Evolutionary conservation across 1,284 basidiomycete species (phyloP).

Genomic region (Puccinia hordei): DNA sequence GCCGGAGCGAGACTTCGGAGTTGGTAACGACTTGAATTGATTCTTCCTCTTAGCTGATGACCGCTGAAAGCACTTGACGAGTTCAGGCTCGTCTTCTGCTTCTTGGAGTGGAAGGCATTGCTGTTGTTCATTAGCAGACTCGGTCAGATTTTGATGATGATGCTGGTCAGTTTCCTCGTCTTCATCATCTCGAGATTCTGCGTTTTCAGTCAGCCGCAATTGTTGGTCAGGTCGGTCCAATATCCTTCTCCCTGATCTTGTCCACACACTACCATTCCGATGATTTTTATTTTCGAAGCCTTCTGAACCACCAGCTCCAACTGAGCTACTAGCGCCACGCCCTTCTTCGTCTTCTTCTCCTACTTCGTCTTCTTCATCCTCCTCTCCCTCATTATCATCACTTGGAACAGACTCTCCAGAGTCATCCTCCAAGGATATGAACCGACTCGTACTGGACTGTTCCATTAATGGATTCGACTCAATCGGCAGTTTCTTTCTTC

Average conservation of each 20-base stretch:
- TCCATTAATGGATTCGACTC: slow-evolving; percentile 7
- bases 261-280: neutral
- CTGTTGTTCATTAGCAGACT: neutral
- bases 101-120: neutral
- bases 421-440: neutral
- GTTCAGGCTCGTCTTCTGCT: neutral
- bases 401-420: neutral
- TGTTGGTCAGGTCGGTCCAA: neutral
- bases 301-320: neutral
- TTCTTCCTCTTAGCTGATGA: neutral
- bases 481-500: slow-evolving; percentile 56
- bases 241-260: neutral
- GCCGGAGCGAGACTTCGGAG: neutral
- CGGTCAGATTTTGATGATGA: neutral
- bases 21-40: neutral
- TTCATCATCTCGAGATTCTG: neutral
- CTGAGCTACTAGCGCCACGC: no score
- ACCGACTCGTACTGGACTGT: neutral
- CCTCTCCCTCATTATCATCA: neutral
- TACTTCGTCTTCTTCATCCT: neutral
- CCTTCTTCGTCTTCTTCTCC: neutral
- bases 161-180: neutral
- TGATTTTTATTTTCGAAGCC: neutral
- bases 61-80: neutral
- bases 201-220: neutral